These are phyloP conservation scores for Scenedesmus sp. DNA, from an alignment of 163 green algal species.

Conservation along the genomic window DNA sequence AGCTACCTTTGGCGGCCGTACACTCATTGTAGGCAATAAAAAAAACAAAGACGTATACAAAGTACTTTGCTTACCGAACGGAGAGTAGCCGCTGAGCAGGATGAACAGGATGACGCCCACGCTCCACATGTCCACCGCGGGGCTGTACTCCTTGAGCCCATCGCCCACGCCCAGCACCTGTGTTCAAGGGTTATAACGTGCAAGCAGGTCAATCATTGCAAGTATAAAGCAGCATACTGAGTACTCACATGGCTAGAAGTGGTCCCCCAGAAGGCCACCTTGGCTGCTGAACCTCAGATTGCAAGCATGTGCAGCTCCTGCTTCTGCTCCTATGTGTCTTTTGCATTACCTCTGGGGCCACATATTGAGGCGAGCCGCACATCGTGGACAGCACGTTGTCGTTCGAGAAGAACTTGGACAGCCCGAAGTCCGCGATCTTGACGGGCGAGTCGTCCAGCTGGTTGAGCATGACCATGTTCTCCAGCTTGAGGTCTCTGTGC, in stretches of 20 bases:
- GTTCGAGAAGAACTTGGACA: constrained; percentile 85
- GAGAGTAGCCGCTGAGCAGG: constrained; percentile 85
- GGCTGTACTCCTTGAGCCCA: constrained; percentile 77
- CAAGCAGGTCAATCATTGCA: no score
- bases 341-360: constrained; percentile 10
- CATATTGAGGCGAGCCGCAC: constrained; percentile 68
- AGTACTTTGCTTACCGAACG: constrained; percentile 74
- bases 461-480: constrained; percentile 88
- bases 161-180: constrained; percentile 84
- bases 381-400: constrained; percentile 83
- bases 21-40: no score
- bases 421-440: constrained; percentile 90
- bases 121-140: constrained; percentile 90
- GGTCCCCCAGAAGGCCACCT: no score
- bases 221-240: no score
- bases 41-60: no score
- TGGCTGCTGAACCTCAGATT: no score
- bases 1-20: no score
- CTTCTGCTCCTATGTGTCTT: no score
- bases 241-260: no score
- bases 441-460: constrained; percentile 70
- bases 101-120: constrained; percentile 92
- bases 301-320: no score
- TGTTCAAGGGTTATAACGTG: no score
- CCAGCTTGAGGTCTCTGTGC: constrained; percentile 87